Percentiles rank a stretch among this genome's conserved stretches.
phyloP scores from a whole-genome alignment of 305 asterid species.

The Solanum aculeatissimum region DNA sequence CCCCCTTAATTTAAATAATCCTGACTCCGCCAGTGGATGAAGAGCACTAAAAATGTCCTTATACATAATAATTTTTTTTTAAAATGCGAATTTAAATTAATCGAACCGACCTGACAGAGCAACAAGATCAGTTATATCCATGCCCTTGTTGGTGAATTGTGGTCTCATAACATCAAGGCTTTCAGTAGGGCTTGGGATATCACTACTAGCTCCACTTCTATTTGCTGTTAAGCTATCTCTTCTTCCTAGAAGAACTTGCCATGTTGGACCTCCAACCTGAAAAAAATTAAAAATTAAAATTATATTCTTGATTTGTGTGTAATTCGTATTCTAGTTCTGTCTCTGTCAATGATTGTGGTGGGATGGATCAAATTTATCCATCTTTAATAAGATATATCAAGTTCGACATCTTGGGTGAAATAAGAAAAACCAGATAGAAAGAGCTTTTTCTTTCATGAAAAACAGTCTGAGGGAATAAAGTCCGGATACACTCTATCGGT shows the following conservation, averaged over 20 bases:
- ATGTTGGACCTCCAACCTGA: conserved; percentile 74
- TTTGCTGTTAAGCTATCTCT: conserved; percentile 63
- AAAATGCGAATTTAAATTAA: neutral
- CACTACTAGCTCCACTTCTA: conserved; percentile 35
- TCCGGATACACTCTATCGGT: neutral
- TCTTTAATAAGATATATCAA: neutral
- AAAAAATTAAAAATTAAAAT: rapidly evolving
- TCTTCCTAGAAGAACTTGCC: conserved; percentile 69
- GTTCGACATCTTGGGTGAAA: rapidly evolving
- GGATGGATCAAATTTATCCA: neutral
- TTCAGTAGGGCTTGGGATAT: conserved; percentile 63
- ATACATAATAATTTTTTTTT: neutral
- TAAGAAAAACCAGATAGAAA: no score
- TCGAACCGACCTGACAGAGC: conserved; percentile 43
- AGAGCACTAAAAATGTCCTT: neutral
- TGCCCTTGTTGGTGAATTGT: conserved; percentile 42
- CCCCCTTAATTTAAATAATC: no score
- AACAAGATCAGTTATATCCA: conserved; percentile 52
- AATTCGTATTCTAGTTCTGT: neutral
- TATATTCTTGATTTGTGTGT: neutral
- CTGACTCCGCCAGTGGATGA: no score
- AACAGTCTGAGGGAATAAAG: neutral
- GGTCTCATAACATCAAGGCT: conserved; percentile 22
- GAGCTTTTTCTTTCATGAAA: rapidly evolving
- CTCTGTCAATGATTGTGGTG: neutral